Base-by-base conservation (phyloP, 306 rosid genomes). In the Styphnolobium japonicum region DNA sequence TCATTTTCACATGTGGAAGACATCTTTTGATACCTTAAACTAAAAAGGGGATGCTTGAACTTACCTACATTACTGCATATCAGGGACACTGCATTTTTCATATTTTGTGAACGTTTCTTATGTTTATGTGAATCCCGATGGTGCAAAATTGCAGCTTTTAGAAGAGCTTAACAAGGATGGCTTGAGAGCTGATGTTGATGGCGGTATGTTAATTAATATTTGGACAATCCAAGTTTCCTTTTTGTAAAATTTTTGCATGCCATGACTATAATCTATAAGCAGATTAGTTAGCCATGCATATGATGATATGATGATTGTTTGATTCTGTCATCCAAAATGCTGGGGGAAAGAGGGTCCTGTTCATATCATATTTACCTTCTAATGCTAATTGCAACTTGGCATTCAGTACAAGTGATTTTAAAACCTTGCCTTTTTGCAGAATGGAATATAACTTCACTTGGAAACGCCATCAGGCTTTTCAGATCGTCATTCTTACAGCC, bases 401-500 rank as follows among this genome's bases (percentile, higher is more conserved):
- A 57, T 18, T 18, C 56, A 8, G 46, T 51, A n/a, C 52, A 46
- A 78, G 10, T 65, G 34, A 76, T 67, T 63, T 78, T 22, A 53
- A 37, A 51, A 58, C 67, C 33, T 82, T 79, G 39, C 83, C 63
- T 62, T 52, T 62, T 73, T 18, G 66, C 89, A 89, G 96, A 81
- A 80, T 81, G 82, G 89, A 90, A 87, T 81, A 71, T 83, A 87
- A 90, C 90, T 22, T 85, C 93, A 16, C 87, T 94, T 73, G 96
- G 94, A 67, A 84, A 87, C 45, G 84, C 94, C 11, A 33, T 92
- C 29, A 78, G 69, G 57, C 86, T 92, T 43, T 94, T 92, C 86
- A 88, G 92, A 79, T 85, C 89, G 0, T 87, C 91, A 23, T 94
- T 94, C 90, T 77, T 94, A 86, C 90, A 85, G 71, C 96, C 97